A percentile compares a stretch with the other conserved stretches of the same genome.
These are phyloP conservation scores for Chernovozyma sophiae-reginae DNA, from an alignment of 1,139 yeast genomes.

Conservation along the genomic window DNA sequence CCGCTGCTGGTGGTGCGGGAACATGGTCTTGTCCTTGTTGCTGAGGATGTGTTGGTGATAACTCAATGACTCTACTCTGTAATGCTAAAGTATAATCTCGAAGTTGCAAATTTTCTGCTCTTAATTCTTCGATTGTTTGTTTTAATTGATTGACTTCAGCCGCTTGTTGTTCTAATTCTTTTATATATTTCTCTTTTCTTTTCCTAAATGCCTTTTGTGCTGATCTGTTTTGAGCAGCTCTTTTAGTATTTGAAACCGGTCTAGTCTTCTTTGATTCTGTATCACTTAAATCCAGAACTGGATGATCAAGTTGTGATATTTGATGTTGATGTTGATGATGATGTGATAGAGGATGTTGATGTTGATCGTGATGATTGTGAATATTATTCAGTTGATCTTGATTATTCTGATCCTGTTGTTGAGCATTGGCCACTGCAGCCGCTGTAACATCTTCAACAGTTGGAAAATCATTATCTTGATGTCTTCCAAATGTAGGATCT, in stretches of 20 bases:
- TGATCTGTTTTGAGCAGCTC: slow-evolving; percentile 85
- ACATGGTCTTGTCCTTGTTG: slow-evolving; percentile 6
- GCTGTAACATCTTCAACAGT: slow-evolving; percentile 30
- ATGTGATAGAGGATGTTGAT: slow-evolving; percentile 5
- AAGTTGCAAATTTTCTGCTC: slow-evolving; percentile 66
- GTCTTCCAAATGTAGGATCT: slow-evolving; percentile 30
- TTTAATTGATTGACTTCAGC: slow-evolving; percentile 56
- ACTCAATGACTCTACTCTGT: slow-evolving; percentile 61
- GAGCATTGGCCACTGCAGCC: slow-evolving; percentile 27
- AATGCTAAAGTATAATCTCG: slow-evolving; percentile 69
- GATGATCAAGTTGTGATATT: background rate
- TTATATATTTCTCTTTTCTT: slow-evolving; percentile 72
- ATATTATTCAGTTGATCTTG: slow-evolving; percentile 7
- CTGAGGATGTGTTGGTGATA: slow-evolving; percentile 16
- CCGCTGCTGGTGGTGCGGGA: slow-evolving; percentile 8
- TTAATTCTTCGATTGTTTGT: slow-evolving; percentile 58
- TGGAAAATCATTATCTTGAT: slow-evolving; percentile 21
- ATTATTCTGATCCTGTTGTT: slow-evolving; percentile 7
- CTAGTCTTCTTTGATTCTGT: slow-evolving; percentile 14
- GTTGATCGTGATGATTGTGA: slow-evolving; percentile 6
- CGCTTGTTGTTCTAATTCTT: slow-evolving; percentile 70
- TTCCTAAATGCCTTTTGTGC: slow-evolving; percentile 88
- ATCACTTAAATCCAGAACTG: background rate
- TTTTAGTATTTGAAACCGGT: slow-evolving; percentile 60
- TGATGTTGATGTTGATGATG: background rate